Evolutionary conservation across 805 yeast genomes (phyloP), one percentile per base, ranked within the genome.

Genomic region (Kurtzmaniella fragi): DNA sequence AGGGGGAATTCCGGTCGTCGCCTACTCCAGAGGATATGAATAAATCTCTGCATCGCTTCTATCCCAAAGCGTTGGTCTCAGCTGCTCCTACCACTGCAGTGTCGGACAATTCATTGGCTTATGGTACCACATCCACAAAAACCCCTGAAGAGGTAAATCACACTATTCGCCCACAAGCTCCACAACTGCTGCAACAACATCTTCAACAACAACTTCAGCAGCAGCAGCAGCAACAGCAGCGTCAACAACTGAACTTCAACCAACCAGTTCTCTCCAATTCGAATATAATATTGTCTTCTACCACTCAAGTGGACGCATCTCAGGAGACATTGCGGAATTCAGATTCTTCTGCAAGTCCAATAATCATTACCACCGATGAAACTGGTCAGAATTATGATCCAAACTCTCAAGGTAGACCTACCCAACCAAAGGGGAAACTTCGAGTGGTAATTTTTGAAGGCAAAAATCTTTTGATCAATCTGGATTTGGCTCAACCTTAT

Each of bases 381-480:
- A 54, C 62, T 32, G 71, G 71, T 40, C 59, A 63, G 41, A 56
- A 61, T 37, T 37, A 53, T 26, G 43, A 50, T 45, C 49, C 59
- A 4, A 50, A 50, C 38, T 38, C 53, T 26, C 47, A 53, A 44
- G 25, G 25, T 5, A 53, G 56, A 31, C 45, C 61, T 13, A 43
- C 59, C 28, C 71, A 66, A 36, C 90, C 93, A 31, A 77, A 84
- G 54, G 98, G 98, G 33, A 85, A 84, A 58, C 72, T 91, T 38
- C 78, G 80, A 52, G 89, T 93, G 35, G 79, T 78, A 27, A 87
- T 91, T 44, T 67, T 84, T 20, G 91, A 87, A 60, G 97, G 96
- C 2, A 75, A 71, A 42, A 82, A 80, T 49, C 71, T 91, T 45
- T 64, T 72, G 32, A 76, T 81, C 27, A 70, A 73, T 33, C 62